These are phyloP conservation scores for Poa annua DNA, from an alignment of 176 grass and related monocot genomes.

Conservation along the genomic window DNA sequence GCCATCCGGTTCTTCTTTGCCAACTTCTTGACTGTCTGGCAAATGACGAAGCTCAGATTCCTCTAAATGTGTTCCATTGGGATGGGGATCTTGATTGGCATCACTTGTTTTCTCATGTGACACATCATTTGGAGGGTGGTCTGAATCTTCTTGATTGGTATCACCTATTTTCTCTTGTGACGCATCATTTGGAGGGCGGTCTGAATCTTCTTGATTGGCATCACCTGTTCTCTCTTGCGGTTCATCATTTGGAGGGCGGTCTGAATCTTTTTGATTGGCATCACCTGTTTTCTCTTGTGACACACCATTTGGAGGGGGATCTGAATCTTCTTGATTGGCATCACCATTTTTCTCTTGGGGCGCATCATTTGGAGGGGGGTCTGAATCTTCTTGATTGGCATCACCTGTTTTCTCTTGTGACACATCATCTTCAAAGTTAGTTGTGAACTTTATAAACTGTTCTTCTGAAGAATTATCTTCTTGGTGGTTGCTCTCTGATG, in stretches of 20 bases:
- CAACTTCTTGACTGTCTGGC: slow-evolving; percentile 37
- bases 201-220: slow-evolving; percentile 41
- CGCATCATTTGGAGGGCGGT: slow-evolving; percentile 31
- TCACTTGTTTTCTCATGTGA: too few species aligned
- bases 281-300: slow-evolving; percentile 46
- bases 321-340: too few species aligned
- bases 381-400: slow-evolving; percentile 35
- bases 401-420: slow-evolving; percentile 45
- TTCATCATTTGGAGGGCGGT: slow-evolving; percentile 23
- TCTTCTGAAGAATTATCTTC: slow-evolving; percentile 53
- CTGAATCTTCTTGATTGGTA: slow-evolving; percentile 36
- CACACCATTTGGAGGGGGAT: too few species aligned
- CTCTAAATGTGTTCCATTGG: slow-evolving; percentile 49
- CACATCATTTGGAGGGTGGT: slow-evolving; percentile 14
- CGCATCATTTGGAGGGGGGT: too few species aligned
- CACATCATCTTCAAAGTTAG: slow-evolving; percentile 60
- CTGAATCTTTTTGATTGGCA: slow-evolving; percentile 35
- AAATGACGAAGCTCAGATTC: slow-evolving; percentile 49
- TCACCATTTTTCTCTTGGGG: too few species aligned
- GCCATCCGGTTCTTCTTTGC: slow-evolving; percentile 41
- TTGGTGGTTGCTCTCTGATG: slow-evolving; percentile 40
- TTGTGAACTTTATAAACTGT: slow-evolving; percentile 68
- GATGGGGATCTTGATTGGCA: neutral
- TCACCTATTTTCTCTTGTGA: slow-evolving; percentile 46
- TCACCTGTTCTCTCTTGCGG: slow-evolving; percentile 45